These are phyloP conservation scores for barley (Hordeum vulgare) DNA, from an alignment of 176 grass and related monocot genomes.

Conservation along the genomic window DNA sequence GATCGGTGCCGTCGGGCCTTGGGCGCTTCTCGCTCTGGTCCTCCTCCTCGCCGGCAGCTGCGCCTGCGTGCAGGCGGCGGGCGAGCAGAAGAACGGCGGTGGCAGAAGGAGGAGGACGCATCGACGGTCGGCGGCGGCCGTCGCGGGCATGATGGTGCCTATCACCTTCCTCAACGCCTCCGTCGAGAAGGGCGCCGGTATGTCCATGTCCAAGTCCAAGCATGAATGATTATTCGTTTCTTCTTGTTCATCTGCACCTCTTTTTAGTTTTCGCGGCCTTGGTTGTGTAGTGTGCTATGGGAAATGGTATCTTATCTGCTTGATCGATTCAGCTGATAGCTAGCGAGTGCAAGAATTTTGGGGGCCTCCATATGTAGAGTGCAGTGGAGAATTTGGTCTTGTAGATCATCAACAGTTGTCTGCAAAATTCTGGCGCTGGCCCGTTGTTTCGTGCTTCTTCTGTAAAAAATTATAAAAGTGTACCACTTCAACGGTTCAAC, in stretches of 20 bases:
- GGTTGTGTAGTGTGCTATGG: neutral
- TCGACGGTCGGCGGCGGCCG: neutral
- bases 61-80: neutral
- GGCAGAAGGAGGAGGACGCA: neutral
- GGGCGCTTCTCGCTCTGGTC: neutral
- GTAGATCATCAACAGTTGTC: too few species aligned
- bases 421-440: too few species aligned
- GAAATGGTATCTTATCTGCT: neutral
- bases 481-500: too few species aligned
- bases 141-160: constrained; percentile 32
- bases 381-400: too few species aligned
- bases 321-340: neutral
- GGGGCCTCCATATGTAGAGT: neutral
- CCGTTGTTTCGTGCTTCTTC: too few species aligned
- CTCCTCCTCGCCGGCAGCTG: neutral
- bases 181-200: constrained; percentile 56
- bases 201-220: neutral
- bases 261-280: neutral
- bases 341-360: neutral
- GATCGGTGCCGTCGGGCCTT: neutral
- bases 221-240: neutral
- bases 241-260: neutral
- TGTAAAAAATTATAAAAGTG: too few species aligned
- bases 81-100: neutral
- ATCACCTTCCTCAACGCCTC: constrained; percentile 64